These are phyloP conservation scores for Parietaria judaica DNA, from an alignment of 306 rosid species.

Conservation along the genomic window DNA sequence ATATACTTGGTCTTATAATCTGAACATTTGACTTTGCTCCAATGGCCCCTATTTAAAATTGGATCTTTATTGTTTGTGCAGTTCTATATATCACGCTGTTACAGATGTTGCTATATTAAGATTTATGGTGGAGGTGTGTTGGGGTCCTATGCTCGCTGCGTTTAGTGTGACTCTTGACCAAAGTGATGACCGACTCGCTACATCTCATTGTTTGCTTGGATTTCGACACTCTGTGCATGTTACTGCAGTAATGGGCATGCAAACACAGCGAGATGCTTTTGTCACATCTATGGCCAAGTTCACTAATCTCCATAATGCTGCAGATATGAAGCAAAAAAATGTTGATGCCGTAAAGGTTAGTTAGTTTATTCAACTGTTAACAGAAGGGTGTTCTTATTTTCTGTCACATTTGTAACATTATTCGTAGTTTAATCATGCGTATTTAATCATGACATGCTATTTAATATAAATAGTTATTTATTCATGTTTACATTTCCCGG, in stretches of 20 bases:
- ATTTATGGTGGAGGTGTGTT: constrained; percentile 97
- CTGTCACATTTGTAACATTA: too few species aligned
- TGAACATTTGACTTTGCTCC: too few species aligned
- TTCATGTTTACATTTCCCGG: too few species aligned
- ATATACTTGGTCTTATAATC: background rate
- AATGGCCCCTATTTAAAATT: background rate
- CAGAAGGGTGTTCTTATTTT: background rate
- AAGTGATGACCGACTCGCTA: constrained; percentile 90
- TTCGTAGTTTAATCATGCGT: too few species aligned
- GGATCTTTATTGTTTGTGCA: constrained; percentile 27
- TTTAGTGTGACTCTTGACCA: constrained; percentile 97
- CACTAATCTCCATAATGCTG: constrained; percentile 93
- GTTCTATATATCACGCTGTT: constrained; percentile 84
- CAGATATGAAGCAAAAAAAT: constrained; percentile 97
- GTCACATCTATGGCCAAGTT: constrained; percentile 98
- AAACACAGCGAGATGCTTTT: constrained; percentile 97
- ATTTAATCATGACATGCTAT: too few species aligned
- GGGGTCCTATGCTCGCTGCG: constrained; percentile 99
- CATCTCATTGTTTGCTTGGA: constrained; percentile 84
- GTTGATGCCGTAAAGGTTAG: constrained; percentile 97
- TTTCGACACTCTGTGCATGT: constrained; percentile 91
- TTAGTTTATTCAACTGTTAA: constrained; percentile 15
- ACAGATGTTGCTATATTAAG: constrained; percentile 91
- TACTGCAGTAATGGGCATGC: constrained; percentile 94
- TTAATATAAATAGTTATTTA: too few species aligned